Evolutionary conservation across 768 basidiomycete genomes (phyloP).

Genomic region (Rhizopogon roseolus): DNA sequence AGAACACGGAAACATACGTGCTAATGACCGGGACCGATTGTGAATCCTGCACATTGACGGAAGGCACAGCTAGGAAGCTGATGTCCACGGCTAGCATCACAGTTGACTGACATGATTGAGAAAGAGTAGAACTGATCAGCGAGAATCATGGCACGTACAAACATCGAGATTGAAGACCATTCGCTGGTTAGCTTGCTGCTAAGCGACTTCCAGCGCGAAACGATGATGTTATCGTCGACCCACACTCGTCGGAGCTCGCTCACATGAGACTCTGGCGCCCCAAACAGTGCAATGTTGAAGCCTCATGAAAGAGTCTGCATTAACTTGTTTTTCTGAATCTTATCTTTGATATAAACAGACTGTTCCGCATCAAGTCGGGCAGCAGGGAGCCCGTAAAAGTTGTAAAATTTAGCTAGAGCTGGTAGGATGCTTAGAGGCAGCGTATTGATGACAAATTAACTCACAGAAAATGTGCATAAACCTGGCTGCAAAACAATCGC

Average conservation of each 20-base stretch:
- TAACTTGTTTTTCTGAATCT: not conserved
- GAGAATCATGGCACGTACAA: conserved; percentile 28
- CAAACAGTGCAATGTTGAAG: conserved; percentile 18
- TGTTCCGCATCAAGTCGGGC: conserved; percentile 42
- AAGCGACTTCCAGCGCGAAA: conserved; percentile 6
- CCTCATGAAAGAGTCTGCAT: conserved; percentile 8
- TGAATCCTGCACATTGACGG: no score
- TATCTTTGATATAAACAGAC: conserved; percentile 27
- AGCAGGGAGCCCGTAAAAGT: conserved; percentile 42
- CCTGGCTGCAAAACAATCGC: conserved; percentile 25
- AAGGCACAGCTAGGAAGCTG: not conserved
- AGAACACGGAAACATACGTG: no score
- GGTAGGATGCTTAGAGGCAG: not conserved
- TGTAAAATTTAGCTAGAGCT: conserved; percentile 33
- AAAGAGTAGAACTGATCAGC: not conserved
- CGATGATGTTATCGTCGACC: conserved; percentile 5
- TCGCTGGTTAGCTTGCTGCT: conserved; percentile 2
- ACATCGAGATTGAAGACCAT: conserved; percentile 35
- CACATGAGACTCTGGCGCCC: conserved; percentile 21
- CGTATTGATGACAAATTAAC: not conserved
- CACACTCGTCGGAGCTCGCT: conserved; percentile 5
- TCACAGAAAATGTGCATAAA: conserved; percentile 44
- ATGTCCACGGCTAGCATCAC: conserved; percentile 3
- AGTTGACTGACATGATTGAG: not conserved
- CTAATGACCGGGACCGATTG: no score